phyloP scores from a whole-genome alignment of 2,329 filamentous ascomycete genomes.

The Colletotrichum cereale region DNA sequence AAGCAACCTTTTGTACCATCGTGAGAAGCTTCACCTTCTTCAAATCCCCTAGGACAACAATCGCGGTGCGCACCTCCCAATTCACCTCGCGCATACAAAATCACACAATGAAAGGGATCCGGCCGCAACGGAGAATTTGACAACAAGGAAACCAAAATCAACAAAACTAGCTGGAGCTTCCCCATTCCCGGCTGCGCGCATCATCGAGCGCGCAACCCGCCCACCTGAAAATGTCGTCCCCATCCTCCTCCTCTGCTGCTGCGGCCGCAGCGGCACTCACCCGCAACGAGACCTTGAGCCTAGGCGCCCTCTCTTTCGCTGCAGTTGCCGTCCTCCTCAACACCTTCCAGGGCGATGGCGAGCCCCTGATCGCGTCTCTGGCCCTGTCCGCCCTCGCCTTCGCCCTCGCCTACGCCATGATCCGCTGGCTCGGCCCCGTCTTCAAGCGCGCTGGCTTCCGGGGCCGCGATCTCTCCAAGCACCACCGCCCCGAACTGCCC shows the following conservation, averaged over 20 bases:
- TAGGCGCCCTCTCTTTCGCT: constrained; percentile 74
- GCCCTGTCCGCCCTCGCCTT: constrained; percentile 90
- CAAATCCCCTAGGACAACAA: not conserved
- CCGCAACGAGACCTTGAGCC: constrained; percentile 63
- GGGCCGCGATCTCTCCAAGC: constrained; percentile 86
- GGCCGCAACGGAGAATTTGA: not conserved
- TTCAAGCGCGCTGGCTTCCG: constrained; percentile 92
- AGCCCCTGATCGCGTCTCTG: constrained; percentile 88
- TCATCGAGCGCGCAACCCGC: constrained; percentile 7
- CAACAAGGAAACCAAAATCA: not conserved
- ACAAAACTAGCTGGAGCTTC: not conserved
- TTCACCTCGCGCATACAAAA: constrained; percentile 3
- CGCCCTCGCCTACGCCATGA: constrained; percentile 83
- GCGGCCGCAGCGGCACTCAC: constrained; percentile 59
- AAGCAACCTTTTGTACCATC: not conserved
- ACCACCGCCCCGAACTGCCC: constrained; percentile 79
- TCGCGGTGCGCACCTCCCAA: not conserved
- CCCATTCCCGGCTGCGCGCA: not conserved
- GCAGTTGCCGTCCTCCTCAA: constrained; percentile 82
- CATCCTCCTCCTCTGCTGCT: constrained; percentile 47
- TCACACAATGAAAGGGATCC: constrained; percentile 8
- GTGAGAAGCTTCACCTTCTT: constrained; percentile 10
- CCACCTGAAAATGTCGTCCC: constrained; percentile 46
- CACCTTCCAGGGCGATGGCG: constrained; percentile 86
- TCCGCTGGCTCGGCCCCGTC: constrained; percentile 91